Percentiles rank a stretch among this genome's conserved stretches.
phyloP scores from a whole-genome alignment of 1,284 basidiomycete species.

The Calocybe gambosa region DNA sequence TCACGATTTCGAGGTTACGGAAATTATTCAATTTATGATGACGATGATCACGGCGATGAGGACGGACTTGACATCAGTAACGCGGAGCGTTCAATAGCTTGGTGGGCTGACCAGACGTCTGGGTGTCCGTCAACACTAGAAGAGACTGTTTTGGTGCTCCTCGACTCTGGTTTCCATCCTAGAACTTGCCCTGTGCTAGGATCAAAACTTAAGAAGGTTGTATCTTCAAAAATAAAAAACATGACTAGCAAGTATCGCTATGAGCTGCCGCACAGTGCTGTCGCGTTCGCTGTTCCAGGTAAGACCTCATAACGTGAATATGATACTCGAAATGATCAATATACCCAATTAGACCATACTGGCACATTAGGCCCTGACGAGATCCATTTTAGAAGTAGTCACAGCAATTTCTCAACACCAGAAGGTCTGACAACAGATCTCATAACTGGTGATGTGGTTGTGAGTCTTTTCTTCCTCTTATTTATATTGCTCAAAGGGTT shows the following conservation, averaged over 20 bases:
- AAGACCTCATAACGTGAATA: constrained; percentile 5
- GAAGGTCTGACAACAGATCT: constrained; percentile 38
- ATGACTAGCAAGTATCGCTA: constrained; percentile 34
- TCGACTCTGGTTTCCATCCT: constrained; percentile 44
- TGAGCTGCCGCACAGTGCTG: constrained; percentile 40
- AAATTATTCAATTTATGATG: constrained; percentile 27
- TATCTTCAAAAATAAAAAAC: constrained; percentile 28
- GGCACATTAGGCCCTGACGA: constrained; percentile 39
- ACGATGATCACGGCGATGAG: constrained; percentile 27
- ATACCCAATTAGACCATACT: constrained; percentile 30
- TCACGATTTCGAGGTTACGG: constrained; percentile 39
- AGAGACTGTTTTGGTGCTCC: constrained; percentile 42
- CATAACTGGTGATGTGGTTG: constrained; percentile 37
- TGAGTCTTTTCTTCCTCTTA: too few relatives aligned
- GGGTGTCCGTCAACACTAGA: constrained; percentile 46
- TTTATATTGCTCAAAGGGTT: neutral
- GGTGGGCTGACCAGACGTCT: constrained; percentile 46
- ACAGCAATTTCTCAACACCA: constrained; percentile 26
- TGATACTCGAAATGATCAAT: neutral
- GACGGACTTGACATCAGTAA: constrained; percentile 16
- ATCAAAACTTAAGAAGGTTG: constrained; percentile 37
- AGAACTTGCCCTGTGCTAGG: constrained; percentile 33
- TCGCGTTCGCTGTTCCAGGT: constrained; percentile 47
- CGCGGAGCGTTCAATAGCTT: constrained; percentile 34
- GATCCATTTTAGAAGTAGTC: constrained; percentile 39